phyloP scores from a whole-genome alignment of 208 protist species.

The Leishmania aethiopica region DNA sequence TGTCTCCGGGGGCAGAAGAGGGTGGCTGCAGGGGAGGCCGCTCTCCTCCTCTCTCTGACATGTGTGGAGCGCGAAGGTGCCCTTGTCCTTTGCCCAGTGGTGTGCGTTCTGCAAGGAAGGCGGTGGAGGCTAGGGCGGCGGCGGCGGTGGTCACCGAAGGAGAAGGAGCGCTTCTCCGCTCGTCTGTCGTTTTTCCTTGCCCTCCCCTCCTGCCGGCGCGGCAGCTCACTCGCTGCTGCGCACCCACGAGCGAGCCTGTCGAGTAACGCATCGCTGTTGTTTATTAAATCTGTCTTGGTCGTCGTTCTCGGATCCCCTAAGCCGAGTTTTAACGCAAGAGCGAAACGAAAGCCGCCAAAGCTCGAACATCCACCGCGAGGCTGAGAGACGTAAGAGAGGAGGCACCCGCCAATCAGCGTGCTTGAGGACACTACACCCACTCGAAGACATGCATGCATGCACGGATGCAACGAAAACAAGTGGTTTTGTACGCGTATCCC shows the following conservation, averaged over 20 bases:
- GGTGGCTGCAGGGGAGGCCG: background rate
- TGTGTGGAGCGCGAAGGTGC: background rate
- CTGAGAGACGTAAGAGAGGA: background rate
- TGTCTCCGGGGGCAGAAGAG: background rate
- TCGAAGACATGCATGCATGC: background rate
- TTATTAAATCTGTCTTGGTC: background rate
- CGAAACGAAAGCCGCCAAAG: background rate
- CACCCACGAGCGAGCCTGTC: background rate
- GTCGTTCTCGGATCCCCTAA: background rate
- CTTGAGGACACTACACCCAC: background rate
- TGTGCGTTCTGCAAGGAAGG: background rate
- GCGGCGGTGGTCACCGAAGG: background rate
- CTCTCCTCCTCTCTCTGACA: background rate
- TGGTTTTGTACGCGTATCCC: background rate
- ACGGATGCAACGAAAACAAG: background rate
- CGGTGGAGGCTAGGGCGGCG: too few relatives aligned
- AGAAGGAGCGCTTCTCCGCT: background rate
- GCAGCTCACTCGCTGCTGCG: background rate
- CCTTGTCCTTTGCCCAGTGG: background rate
- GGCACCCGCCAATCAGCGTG: background rate
- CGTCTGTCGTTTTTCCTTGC: background rate
- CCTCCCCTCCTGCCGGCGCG: background rate
- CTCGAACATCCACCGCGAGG: background rate
- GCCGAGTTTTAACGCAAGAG: background rate
- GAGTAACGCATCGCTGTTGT: slow-evolving; percentile 2